A percentile compares a stretch with the other conserved stretches of the same genome.
phyloP scores from a whole-genome alignment of 148 eudicot genomes.

The Rheum nobile region DNA sequence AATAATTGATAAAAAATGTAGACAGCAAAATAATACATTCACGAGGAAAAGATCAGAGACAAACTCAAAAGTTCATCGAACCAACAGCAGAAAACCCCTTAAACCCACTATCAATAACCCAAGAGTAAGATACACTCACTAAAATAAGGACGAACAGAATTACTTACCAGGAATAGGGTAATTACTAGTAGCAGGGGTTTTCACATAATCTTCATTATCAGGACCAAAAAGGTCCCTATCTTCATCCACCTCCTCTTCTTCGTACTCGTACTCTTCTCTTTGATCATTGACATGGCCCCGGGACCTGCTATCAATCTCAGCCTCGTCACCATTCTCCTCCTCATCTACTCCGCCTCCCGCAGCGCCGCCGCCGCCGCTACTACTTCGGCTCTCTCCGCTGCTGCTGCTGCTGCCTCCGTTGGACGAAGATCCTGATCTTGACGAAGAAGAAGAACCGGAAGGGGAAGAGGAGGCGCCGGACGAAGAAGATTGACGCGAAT shows the following conservation, averaged over 20 bases:
- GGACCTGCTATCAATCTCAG: conserved; percentile 17
- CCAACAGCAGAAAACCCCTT: background rate
- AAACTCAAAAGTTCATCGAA: background rate
- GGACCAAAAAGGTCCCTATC: conserved; percentile 86
- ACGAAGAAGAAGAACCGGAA: conserved; percentile 48
- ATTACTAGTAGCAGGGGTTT: conserved; percentile 51
- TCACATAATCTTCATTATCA: conserved; percentile 80
- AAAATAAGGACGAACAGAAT: background rate
- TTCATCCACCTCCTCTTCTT: conserved; percentile 26
- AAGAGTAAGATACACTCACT: conserved; percentile 2
- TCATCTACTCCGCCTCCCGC: conserved; percentile 19
- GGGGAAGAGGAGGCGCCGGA: conserved; percentile 39
- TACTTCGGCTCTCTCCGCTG: conserved; percentile 23
- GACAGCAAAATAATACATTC: background rate
- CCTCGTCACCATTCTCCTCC: conserved; percentile 28
- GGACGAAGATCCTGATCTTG: conserved; percentile 51
- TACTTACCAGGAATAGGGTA: conserved; percentile 71
- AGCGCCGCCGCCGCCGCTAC: conserved; percentile 19
- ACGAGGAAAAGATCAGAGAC: background rate
- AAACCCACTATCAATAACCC: conserved; percentile 6
- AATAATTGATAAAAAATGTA: background rate
- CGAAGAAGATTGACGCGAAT: conserved; percentile 40
- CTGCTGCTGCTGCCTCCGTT: conserved; percentile 35
- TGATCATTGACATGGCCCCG: conserved; percentile 7
- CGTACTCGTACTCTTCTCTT: conserved; percentile 23